Evolutionary conservation across 176 grass and related monocot species (phyloP), one percentile per base, ranked within the genome.

Genomic region (Phragmites australis): DNA sequence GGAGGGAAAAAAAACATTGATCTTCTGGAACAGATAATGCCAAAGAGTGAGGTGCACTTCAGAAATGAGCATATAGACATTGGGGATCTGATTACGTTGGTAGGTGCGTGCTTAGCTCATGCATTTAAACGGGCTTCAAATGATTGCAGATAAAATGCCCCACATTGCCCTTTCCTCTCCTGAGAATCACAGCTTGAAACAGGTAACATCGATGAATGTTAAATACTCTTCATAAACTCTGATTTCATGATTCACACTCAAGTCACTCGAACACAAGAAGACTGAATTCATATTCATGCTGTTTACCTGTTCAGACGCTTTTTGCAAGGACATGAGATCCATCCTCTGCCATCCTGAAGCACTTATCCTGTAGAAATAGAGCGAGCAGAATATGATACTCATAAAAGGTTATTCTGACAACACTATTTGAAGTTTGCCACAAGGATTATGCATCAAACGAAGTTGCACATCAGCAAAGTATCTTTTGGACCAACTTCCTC

Each of bases 261-360:
- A 21, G 6, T 25, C 47, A 73, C 47, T 46, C 6, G 55, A 85
- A 86, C 47, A 73, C 10, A 9, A 22, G 42, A 62, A 31, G 16
- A 72, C 60, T 22, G 41, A 47, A 62, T 41, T 13, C 14, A 12
- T 16, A 27, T 74, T 66, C 31, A 40, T 26, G 39, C 27, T 19
- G 14, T 34, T 73, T 45, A 41, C 50, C 76, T 53, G 25, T 80
- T 80, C 39, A 88, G 34, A 88, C 32, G 18, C 76, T 84, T 69
- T 43, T 84, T 32, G 61, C 23, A 34, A 88, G 81, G 51, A 45
- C 34, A 72, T 85, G 66, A 53, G 61, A 69, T 61, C 76, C 87
- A 81, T 85, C 70, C 37, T 81, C 39, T 22, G 45, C 25, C 65
- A 39, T 76, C 70, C 16, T 55, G 21, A 85, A 55, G 21, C 60